phyloP scores from a whole-genome alignment of 441 rosid genomes.

The Aleurites moluccanus region DNA sequence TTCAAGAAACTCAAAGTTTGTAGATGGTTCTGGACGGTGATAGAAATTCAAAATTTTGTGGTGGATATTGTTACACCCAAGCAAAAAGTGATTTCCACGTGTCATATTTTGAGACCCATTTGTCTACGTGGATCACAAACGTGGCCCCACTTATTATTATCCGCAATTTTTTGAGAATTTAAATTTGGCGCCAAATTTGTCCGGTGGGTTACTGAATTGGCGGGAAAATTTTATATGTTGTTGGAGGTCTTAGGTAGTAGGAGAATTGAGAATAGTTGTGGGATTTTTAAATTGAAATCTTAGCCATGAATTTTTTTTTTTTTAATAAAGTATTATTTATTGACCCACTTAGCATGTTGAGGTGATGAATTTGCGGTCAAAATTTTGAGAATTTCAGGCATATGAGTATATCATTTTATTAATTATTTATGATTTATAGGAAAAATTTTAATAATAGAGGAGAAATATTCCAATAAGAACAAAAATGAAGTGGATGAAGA shows the following conservation, averaged over 20 bases:
- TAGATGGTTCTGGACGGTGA: constrained; percentile 17
- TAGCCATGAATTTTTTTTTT: background rate
- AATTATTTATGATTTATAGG: no score
- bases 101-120: background rate
- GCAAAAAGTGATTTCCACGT: background rate
- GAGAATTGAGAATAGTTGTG: background rate
- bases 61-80: background rate
- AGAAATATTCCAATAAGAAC: no score
- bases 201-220: background rate
- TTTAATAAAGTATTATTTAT: no score
- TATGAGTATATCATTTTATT: no score
- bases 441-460: no score
- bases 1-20: background rate
- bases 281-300: background rate
- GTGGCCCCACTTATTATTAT: background rate
- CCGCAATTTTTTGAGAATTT: background rate
- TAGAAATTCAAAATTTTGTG: background rate
- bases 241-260: no score
- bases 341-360: background rate
- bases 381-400: no score
- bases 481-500: no score
- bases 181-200: constrained; percentile 7
- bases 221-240: background rate
- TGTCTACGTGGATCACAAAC: constrained; percentile 9
- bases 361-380: no score